phyloP scores from a whole-genome alignment of 345 rosid genomes.

The Hibiscus mutabilis region DNA sequence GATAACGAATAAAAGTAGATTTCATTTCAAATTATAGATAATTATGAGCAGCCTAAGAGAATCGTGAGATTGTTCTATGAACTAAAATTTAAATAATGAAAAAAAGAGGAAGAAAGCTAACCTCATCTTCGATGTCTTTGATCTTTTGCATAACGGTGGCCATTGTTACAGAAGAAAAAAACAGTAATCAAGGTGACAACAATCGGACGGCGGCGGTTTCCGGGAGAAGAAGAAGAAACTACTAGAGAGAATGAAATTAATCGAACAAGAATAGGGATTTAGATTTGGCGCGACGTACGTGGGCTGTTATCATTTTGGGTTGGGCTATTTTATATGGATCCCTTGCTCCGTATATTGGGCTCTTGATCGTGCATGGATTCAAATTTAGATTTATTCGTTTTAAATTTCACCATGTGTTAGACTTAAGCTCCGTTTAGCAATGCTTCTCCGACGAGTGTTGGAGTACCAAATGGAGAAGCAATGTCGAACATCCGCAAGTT shows the following conservation, averaged over 20 bases:
- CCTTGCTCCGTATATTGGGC: background rate
- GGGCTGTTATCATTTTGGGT: background rate
- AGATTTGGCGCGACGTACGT: background rate
- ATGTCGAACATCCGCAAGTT: too few species aligned
- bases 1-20: background rate
- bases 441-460: too few species aligned
- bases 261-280: background rate
- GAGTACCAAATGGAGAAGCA: too few species aligned
- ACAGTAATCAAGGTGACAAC: background rate
- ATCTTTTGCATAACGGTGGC: slow-evolving; percentile 82
- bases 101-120: slow-evolving; percentile 9
- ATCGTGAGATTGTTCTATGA: background rate
- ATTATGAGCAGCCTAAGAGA: background rate
- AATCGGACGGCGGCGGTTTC: background rate
- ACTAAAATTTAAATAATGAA: background rate
- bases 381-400: too few species aligned
- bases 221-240: background rate
- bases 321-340: background rate
- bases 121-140: slow-evolving; percentile 95
- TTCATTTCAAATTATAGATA: background rate
- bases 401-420: too few species aligned
- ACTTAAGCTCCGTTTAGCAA: too few species aligned
- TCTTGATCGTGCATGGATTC: background rate
- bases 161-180: slow-evolving; percentile 30
- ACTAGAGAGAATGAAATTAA: background rate